A percentile compares a stretch with the other conserved stretches of the same genome.
These are phyloP conservation scores for Colletotrichum gloeosporioides DNA, from an alignment of 2,329 filamentous ascomycete genomes.

Conservation along the genomic window DNA sequence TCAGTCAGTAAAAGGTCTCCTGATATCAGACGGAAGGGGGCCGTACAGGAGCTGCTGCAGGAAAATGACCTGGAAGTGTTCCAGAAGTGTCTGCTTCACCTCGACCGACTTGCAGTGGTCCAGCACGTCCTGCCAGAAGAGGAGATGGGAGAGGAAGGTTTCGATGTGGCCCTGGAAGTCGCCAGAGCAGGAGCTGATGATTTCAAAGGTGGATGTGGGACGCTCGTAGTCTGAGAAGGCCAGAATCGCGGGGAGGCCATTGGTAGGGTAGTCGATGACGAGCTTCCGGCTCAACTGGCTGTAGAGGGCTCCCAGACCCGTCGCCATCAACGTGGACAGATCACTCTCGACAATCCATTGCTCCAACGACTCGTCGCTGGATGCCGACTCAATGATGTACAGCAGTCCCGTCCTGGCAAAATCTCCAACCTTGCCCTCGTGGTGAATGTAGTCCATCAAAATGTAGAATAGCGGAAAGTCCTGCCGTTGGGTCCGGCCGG, in stretches of 20 bases:
- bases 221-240: constrained; percentile 89
- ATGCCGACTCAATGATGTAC: constrained; percentile 94
- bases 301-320: constrained; percentile 81
- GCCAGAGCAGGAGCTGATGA: constrained; percentile 75
- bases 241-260: constrained; percentile 81
- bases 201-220: constrained; percentile 70
- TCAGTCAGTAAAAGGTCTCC: constrained; percentile 8
- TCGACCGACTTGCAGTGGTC: constrained; percentile 93
- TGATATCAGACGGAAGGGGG: neutral
- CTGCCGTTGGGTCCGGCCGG: constrained; percentile 83
- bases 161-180: constrained; percentile 87
- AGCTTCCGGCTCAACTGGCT: constrained; percentile 76
- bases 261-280: constrained; percentile 77
- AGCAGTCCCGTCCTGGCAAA: constrained; percentile 93
- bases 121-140: constrained; percentile 98
- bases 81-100: constrained; percentile 89
- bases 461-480: constrained; percentile 97
- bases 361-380: constrained; percentile 81
- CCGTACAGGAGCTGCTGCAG: constrained; percentile 88
- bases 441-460: constrained; percentile 94
- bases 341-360: constrained; percentile 98
- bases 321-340: constrained; percentile 95
- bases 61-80: constrained; percentile 97
- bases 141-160: constrained; percentile 90
- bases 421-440: constrained; percentile 92